Evolutionary conservation across 2,329 filamentous ascomycete species (phyloP).

Genomic region (Cordyceps javanica): DNA sequence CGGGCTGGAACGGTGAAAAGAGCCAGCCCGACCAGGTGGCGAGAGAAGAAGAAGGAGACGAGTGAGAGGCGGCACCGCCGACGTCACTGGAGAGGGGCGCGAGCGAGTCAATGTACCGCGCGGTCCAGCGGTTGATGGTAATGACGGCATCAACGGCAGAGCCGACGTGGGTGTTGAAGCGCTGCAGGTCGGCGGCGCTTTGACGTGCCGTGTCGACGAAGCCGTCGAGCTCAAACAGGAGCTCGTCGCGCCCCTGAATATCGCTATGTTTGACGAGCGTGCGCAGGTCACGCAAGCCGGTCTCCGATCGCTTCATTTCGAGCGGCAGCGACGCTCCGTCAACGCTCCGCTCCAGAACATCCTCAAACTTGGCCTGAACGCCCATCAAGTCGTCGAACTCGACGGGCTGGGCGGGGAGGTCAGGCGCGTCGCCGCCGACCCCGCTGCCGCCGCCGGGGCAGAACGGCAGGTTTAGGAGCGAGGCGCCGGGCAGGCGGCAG

Average conservation of each 20-base stretch:
- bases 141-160: constrained; percentile 69
- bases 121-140: constrained; percentile 69
- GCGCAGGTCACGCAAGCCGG: constrained; percentile 66
- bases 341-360: constrained; percentile 62
- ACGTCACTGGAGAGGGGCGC: constrained; percentile 23
- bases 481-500: constrained; percentile 62
- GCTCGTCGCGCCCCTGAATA: constrained; percentile 60
- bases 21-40: constrained; percentile 38
- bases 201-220: constrained; percentile 65
- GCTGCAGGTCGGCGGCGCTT: constrained; percentile 60
- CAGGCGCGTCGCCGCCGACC: constrained; percentile 12
- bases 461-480: constrained; percentile 57
- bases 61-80: constrained; percentile 23
- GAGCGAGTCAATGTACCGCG: constrained; percentile 61
- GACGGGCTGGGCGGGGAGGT: constrained; percentile 30
- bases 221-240: constrained; percentile 68
- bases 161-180: constrained; percentile 72
- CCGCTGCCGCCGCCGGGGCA: constrained; percentile 37
- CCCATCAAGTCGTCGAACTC: constrained; percentile 72
- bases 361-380: constrained; percentile 70
- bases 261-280: constrained; percentile 65
- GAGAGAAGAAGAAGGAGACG: constrained; percentile 23
- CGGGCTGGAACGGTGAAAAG: constrained; percentile 58
- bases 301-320: constrained; percentile 73
- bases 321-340: constrained; percentile 62